Evolutionary conservation across 2,329 filamentous ascomycete genomes (phyloP).

Genomic region (Fusarium sp.): DNA sequence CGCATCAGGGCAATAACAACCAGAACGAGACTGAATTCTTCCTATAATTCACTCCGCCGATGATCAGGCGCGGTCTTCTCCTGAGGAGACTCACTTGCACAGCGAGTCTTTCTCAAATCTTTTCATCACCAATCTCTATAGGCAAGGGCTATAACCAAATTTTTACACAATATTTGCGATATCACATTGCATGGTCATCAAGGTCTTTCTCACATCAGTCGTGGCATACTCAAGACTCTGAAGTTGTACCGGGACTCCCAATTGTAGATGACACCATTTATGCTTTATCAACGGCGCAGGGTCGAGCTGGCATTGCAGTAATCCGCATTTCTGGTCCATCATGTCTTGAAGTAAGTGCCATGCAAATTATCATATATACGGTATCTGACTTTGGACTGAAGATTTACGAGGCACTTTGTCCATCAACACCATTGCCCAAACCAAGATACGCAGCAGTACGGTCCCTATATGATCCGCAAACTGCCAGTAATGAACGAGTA

Average conservation of each 20-base stretch:
- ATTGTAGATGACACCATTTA: constrained; percentile 78
- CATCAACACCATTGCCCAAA: constrained; percentile 57
- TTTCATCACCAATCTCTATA: neutral
- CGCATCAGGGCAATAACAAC: neutral
- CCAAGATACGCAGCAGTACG: constrained; percentile 77
- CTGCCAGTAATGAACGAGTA: constrained; percentile 52
- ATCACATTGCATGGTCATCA: neutral
- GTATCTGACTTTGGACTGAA: constrained; percentile 43
- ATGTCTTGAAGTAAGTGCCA: constrained; percentile 71
- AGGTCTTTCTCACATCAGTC: constrained; percentile 28
- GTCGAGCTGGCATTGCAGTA: constrained; percentile 90
- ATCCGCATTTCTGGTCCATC: constrained; percentile 86
- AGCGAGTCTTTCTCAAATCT: constrained; percentile 10
- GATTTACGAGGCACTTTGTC: constrained; percentile 66
- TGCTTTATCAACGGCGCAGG: constrained; percentile 87
- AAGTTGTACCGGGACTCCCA: constrained; percentile 30
- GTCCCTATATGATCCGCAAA: constrained; percentile 71
- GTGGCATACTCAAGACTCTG: constrained; percentile 12
- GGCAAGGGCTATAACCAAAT: neutral
- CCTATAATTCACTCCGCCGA: constrained; percentile 17
- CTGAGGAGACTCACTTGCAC: constrained; percentile 35
- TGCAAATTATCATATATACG: neutral
- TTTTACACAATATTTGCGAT: neutral
- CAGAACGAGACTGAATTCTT: neutral
- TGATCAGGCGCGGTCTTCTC: constrained; percentile 45